Base-by-base conservation (phyloP, 371 early-diverging fungal species). In the Chytridium lagenaria region DNA sequence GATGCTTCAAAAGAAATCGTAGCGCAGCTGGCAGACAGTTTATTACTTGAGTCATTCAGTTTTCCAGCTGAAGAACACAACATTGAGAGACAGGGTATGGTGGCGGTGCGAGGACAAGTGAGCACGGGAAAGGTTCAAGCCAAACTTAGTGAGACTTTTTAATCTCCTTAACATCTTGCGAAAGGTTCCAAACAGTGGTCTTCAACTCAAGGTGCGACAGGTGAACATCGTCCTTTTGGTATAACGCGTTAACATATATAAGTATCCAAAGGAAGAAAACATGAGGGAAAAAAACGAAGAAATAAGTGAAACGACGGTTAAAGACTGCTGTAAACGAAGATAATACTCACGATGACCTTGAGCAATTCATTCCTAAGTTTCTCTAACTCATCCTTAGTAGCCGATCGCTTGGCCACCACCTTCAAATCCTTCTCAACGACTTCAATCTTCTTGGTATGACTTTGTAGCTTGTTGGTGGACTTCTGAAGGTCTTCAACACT, bases 181-280 rank as follows among this genome's bases (percentile, higher is more conserved):
- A 10, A 26, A 63, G 33, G 34, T 80, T 78, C 77, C 77, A 80
- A 3, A 81, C 77, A n/a, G 69, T 66, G 2, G 81, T 76, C 68
- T 78, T 76, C 31, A 78, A 71, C 68, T 81, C 81, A 19, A 81
- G 70, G 50, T 78, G 77, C 26, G 68, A 69, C 2, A 81, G 51
- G 28, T 77, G 51, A 31, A 74, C 74, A 50, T 75, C 70, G 44
- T 78, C 78, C 80, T 80, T 37, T 34, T 15, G 10, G 52, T 2
- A 50, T 49, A 12, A 26, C 16, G 26, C 23, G 19, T 64, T 57
- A n/a, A 69, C 22, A n/a, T 55, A 7, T 7, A 15, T 26, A 23
- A 57, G 22, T 26, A 7, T 22, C 23, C 51, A 19, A 51, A 57
- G 2, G 22, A 22, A 23, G 16, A 51, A 23, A 36, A 57, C 44